phyloP scores from a whole-genome alignment of 805 yeast species.

The Yarrowia porcina region DNA sequence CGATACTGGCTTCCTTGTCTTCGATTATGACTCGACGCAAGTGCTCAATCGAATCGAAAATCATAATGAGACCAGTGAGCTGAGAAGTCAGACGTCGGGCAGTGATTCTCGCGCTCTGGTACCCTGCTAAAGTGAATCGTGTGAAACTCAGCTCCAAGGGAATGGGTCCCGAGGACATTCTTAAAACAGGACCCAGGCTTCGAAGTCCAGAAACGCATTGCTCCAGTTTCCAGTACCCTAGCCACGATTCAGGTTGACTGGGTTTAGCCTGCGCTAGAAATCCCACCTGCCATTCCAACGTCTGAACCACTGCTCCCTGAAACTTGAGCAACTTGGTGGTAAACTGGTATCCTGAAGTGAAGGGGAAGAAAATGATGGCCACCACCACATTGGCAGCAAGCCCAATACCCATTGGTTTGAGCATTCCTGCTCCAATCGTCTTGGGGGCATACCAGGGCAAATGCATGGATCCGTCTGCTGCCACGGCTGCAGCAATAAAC shows the following conservation, averaged over 20 bases:
- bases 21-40: not conserved
- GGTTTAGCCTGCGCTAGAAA: not conserved
- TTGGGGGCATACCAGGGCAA: slow-evolving; percentile 4
- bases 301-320: not conserved
- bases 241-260: not conserved
- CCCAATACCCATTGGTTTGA: slow-evolving; percentile 4
- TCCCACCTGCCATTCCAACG: not conserved
- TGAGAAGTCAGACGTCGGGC: slow-evolving; percentile 1
- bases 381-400: slow-evolving; percentile 5
- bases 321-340: not conserved
- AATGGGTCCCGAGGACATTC: slow-evolving; percentile 27
- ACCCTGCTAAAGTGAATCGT: not conserved
- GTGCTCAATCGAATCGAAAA: slow-evolving; percentile 9
- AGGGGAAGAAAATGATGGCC: slow-evolving; percentile 7
- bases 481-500: not conserved
- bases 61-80: not conserved
- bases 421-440: not conserved
- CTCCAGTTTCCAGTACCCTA: not conserved
- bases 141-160: slow-evolving; percentile 29
- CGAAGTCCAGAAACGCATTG: not conserved
- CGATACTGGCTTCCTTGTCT: not conserved
- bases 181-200: slow-evolving; percentile 28
- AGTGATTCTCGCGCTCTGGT: not conserved
- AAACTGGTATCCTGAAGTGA: slow-evolving; percentile 5
- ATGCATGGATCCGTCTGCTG: not conserved